These are phyloP conservation scores for Boletellus ananas DNA, from an alignment of 768 basidiomycete species.

Conservation along the genomic window DNA sequence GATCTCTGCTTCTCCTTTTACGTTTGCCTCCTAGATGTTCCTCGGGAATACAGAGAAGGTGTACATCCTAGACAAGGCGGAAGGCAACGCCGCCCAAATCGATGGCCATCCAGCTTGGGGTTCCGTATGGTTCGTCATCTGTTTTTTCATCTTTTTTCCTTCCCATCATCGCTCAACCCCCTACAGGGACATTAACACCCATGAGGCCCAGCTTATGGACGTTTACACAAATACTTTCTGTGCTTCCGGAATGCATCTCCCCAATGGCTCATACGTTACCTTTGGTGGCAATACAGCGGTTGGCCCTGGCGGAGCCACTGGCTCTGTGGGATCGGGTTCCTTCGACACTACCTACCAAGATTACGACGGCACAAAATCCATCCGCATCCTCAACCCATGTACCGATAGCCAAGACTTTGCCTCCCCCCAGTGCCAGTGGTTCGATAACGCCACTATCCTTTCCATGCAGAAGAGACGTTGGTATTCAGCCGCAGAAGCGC, in stretches of 20 bases:
- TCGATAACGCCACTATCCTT: conserved; percentile 58
- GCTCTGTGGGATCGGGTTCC: conserved; percentile 46
- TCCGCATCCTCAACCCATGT: conserved; percentile 83
- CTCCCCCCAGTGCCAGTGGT: conserved; percentile 62
- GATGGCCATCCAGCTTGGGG: conserved; percentile 74
- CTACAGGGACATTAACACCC: conserved; percentile 23
- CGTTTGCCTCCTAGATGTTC: conserved; percentile 54
- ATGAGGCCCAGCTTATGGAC: conserved; percentile 18
- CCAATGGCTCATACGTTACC: conserved; percentile 70
- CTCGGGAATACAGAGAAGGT: conserved; percentile 76
- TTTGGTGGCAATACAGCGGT: conserved; percentile 80
- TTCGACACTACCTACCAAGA: conserved; percentile 72
- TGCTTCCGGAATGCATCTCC: conserved; percentile 77
- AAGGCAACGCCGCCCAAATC: conserved; percentile 65
- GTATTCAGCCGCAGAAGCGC: conserved; percentile 75
- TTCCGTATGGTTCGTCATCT: conserved; percentile 49
- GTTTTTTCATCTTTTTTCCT: background rate
- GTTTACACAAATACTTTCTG: conserved; percentile 74
- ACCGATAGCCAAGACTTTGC: conserved; percentile 43
- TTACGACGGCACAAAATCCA: conserved; percentile 74
- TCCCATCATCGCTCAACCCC: background rate
- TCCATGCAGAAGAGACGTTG: conserved; percentile 68
- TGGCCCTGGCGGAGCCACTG: conserved; percentile 57
- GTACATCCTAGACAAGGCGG: conserved; percentile 90
- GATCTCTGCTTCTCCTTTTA: background rate